Evolutionary conservation across 2,329 filamentous ascomycete species (phyloP), one percentile per base, ranked within the genome.

Genomic region (Aspergillus sp.): DNA sequence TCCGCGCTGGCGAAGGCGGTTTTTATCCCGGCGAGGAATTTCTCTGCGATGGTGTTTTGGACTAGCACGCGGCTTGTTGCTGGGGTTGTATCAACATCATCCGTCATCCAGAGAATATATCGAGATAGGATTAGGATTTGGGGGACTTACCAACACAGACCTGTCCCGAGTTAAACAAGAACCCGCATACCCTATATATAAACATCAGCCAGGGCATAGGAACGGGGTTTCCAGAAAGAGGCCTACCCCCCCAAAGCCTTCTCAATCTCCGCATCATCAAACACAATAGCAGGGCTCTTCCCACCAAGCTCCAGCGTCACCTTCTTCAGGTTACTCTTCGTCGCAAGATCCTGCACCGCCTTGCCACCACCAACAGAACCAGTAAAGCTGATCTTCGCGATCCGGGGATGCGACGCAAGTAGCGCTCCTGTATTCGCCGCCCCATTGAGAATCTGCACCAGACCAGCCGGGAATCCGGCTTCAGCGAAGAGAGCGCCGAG

Each of bases 401-500:
- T 65, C 1, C 59, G 50, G 51, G 61, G 58, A 47, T 74, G 70
- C 1, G 70, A 70, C 2, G 78, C 77, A 63, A 81, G 73, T 1
- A 78, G 67, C 1, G 74, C 73, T 52, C 63, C 71, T 2, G 68
- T 64, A 9, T 39, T 49, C 13, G 64, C 64, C 15, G 53, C 65
- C 5, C 72, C 71, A 12, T 62, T 64, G 2, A 80, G 44, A 24
- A 80, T 61, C 57, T 80, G 72, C 42, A 80, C 68, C 0, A 79
- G 77, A 2, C 79, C 78, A 0, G 76, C 71, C 0, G 78, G 78
- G 56, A 81, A 77, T 1, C 78, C 77, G 4, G 78, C 78, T 56
- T 76, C 66, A 30, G 67, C 65, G 55, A 77, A 69, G 17, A 80
- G 61, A 3, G 63, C 62, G 0, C 72, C 78, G 3, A 79, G 62